Evolutionary conservation across 2,329 filamentous ascomycete genomes (phyloP).

Genomic region (Chaetothyriales sp.): DNA sequence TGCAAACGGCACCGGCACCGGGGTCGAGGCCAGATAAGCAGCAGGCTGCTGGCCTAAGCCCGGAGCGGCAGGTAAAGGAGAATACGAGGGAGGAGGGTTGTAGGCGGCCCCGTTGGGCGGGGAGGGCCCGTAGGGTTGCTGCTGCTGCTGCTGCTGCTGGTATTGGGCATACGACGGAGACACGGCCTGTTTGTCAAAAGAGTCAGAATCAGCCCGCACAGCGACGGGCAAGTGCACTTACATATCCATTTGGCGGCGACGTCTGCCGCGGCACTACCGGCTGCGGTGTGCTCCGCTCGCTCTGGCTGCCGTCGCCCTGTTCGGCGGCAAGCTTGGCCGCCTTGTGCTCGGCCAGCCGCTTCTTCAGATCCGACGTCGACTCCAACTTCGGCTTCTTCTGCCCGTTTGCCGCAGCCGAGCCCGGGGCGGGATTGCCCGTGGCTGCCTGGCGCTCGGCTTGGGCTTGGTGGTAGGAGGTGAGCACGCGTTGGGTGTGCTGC

Average conservation of each 20-base stretch:
- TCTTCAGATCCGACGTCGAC: conserved; percentile 62
- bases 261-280: conserved; percentile 36
- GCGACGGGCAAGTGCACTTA: not conserved
- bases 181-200: conserved; percentile 3
- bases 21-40: not conserved
- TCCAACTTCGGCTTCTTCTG: conserved; percentile 59
- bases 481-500: conserved; percentile 74
- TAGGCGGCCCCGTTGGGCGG: conserved; percentile 15
- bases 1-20: conserved; percentile 2
- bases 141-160: conserved; percentile 14
- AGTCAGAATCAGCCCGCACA: not conserved
- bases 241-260: conserved; percentile 5
- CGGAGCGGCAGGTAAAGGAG: conserved; percentile 2
- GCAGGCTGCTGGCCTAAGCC: not conserved
- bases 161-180: conserved; percentile 9
- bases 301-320: conserved; percentile 41
- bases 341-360: conserved; percentile 63
- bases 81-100: conserved; percentile 12
- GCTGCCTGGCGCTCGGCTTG: conserved; percentile 68
- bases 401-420: conserved; percentile 34
- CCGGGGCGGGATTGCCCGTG: conserved; percentile 71
- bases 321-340: conserved; percentile 47
- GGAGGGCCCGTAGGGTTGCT: conserved; percentile 14
- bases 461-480: conserved; percentile 70
- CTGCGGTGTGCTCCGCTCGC: conserved; percentile 45